Evolutionary conservation across 306 rosid genomes (phyloP), one percentile per base, ranked within the genome.

Genomic region (Cicer yamashitae): DNA sequence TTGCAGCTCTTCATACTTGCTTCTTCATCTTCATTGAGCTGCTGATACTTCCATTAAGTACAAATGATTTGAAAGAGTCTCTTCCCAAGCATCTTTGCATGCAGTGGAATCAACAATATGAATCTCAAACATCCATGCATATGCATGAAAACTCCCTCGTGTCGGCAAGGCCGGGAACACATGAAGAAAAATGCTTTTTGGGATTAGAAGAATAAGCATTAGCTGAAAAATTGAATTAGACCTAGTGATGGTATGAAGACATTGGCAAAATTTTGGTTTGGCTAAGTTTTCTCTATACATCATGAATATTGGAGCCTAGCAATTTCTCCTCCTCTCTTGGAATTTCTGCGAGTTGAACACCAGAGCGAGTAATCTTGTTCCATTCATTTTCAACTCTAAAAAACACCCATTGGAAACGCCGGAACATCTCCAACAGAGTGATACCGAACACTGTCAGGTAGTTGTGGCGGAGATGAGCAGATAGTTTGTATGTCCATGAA

Each of bases 401-500:
- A 79, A 94, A 94, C 40, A 87, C 81, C 99, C 99, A 94, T 17
- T 94, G 99, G 79, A 94, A 94, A 44, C 99, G 97, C 8, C 99
- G 96, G 44, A 84, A 57, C 73, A 94, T 94, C 92, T 92, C 99
- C 79, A 92, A 37, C 67, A 87, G 91, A 6, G 93, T 80, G 80
- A 94, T 85, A 0, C 91, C 53, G 7, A 94, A 94, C 50, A 94
- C 92, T 0, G 99, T 94, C 25, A 92, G 86, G 81, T 94, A 94
- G 82, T 94, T 94, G 81, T 94, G 96, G 25, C 99, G 98, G 44
- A 94, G 89, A 90, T 94, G 98, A 17, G 99, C 93, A 38, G 99
- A 94, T 58, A 94, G 76, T 84, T 94, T 94, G 76, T 92, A 94
- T 7, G 99, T 94, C 99, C 99, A 92, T 0, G 99, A 83, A 76